Base-by-base conservation (phyloP, 2,329 filamentous ascomycete species). In the Xylaria sp. region DNA sequence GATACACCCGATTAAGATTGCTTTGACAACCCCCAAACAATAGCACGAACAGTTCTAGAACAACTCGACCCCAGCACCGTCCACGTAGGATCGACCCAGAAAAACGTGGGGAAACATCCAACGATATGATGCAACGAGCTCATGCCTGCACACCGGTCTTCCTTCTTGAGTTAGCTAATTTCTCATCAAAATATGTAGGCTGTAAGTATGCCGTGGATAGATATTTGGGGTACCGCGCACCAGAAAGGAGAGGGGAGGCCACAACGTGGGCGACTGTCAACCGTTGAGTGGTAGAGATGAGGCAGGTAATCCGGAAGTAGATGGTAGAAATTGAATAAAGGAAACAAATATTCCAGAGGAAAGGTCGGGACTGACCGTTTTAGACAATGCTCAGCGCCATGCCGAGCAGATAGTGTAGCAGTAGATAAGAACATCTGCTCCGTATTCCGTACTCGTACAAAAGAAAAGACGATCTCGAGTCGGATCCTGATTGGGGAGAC, bases 21-120 rank as follows among this genome's bases (percentile, higher is more conserved):
- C 42, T 13, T 49, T 6, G 6, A 8, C 16, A 49, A 47, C 35
- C 59, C 51, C 53, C 42, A 53, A 59, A 46, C 54, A 58, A 61
- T 58, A 60, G 64, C 57, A 60, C 52, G 58, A 65, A 61, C 49
- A 47, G 66, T 67, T 70, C 68, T 69, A 69, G 67, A 69, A 70
- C 64, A 42, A n/a, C 64, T 63, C 59, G 53, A 62, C 63, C 64
- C 67, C 62, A 66, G 63, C 58, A 63, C 59, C 61, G 49, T 30
- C 23, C 49, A 23, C 49, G 48, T 18, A 51, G 58, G 64, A 19
- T 66, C 63, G 63, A 30, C 67, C 67, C 60, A 61, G 66, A 60
- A 59, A 69, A 69, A 70, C 67, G 67, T 69, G 68, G 67, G 68
- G 68, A 67, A 65, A 53, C 57, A 59, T 48, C 49, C 55, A 54